Evolutionary conservation across 1,284 basidiomycete genomes (phyloP).

Genomic region (Laetiporus sulphureus): DNA sequence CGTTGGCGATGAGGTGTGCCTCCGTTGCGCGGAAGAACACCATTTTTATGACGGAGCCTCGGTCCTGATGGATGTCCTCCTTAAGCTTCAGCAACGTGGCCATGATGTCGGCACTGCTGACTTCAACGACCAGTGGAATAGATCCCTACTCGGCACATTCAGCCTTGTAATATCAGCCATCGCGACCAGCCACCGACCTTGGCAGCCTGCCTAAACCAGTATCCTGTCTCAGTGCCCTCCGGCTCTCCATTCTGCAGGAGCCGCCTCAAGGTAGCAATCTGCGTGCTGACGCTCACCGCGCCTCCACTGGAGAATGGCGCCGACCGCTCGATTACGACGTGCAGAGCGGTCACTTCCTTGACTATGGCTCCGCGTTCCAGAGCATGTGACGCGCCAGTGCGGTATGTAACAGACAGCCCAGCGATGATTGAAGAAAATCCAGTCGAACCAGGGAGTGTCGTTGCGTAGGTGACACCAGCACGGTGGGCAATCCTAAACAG

Average conservation of each 20-base stretch:
- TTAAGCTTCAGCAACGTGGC: conserved; percentile 70
- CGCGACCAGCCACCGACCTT: conserved; percentile 34
- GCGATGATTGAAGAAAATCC: conserved; percentile 56
- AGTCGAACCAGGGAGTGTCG: conserved; percentile 54
- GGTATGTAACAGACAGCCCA: conserved; percentile 46
- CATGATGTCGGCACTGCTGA: conserved; percentile 46
- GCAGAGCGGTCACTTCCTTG: conserved; percentile 63
- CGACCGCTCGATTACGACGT: conserved; percentile 51
- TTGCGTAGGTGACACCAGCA: conserved; percentile 49
- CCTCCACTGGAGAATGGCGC: conserved; percentile 25
- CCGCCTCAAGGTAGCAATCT: conserved; percentile 45
- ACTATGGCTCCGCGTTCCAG: conserved; percentile 67
- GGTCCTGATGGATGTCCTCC: conserved; percentile 57
- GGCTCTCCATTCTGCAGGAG: conserved; percentile 43
- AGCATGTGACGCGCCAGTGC: conserved; percentile 50
- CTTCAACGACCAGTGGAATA: conserved; percentile 46
- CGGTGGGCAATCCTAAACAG: conserved; percentile 59
- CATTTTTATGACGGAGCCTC: conserved; percentile 50
- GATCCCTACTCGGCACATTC: conserved; percentile 14
- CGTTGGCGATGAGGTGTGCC: conserved; percentile 66
- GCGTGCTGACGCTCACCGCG: conserved; percentile 40
- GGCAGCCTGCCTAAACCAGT: conserved; percentile 52
- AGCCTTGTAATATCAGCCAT: background rate
- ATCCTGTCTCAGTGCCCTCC: conserved; percentile 27
- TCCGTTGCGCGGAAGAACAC: conserved; percentile 73